Evolutionary conservation across 208 protist species (phyloP).

Genomic region (Trypanosoma congolense): DNA sequence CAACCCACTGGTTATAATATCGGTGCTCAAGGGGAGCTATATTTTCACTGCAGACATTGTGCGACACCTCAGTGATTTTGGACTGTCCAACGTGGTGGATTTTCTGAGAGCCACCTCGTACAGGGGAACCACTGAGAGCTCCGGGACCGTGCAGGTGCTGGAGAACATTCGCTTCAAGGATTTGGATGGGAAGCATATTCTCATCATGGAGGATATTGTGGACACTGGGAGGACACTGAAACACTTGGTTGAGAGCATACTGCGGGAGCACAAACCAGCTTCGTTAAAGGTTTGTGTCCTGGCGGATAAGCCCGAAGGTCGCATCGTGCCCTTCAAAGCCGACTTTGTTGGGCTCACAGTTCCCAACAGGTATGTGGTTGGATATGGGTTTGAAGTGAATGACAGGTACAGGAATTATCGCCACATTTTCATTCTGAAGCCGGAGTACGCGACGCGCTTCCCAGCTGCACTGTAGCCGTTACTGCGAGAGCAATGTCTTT

Average conservation of each 20-base stretch:
- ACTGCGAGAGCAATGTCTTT: no score
- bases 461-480: slow-evolving; percentile 44
- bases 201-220: slow-evolving; percentile 88
- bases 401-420: slow-evolving; percentile 77
- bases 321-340: slow-evolving; percentile 45
- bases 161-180: slow-evolving; percentile 48
- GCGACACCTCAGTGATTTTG: slow-evolving; percentile 67
- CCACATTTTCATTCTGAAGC: slow-evolving; percentile 75
- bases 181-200: slow-evolving; percentile 73
- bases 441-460: slow-evolving; percentile 53
- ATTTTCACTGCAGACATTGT: slow-evolving; percentile 88
- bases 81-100: slow-evolving; percentile 74
- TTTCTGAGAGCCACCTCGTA: slow-evolving; percentile 84
- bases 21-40: slow-evolving; percentile 88
- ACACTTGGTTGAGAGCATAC: slow-evolving; percentile 47
- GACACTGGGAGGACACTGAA: slow-evolving; percentile 78
- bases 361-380: slow-evolving; percentile 84
- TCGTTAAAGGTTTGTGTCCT: slow-evolving; percentile 70
- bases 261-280: slow-evolving; percentile 40
- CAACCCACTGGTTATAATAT: slow-evolving; percentile 83
- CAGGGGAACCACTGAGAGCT: slow-evolving; percentile 55
- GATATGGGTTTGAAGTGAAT: slow-evolving; percentile 91
- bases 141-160: slow-evolving; percentile 54
- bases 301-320: slow-evolving; percentile 72
- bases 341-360: slow-evolving; percentile 64